Percentiles rank a stretch among this genome's conserved stretches.
Evolutionary conservation across 257 asterid species (phyloP).

Genomic region (Galeopsis tetrahit): DNA sequence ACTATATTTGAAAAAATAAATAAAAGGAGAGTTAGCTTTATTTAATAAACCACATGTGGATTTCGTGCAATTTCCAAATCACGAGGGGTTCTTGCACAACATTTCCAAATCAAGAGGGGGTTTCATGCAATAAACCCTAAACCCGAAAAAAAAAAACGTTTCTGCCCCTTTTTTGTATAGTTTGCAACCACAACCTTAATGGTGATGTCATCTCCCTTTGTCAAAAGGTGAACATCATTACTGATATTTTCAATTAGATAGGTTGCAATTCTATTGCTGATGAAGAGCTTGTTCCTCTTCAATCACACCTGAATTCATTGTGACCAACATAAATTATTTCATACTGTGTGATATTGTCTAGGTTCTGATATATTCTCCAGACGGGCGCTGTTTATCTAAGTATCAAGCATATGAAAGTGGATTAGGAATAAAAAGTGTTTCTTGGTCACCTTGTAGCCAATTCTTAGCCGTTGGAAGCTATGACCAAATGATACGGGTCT

Average conservation of each 20-base stretch:
- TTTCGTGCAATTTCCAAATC: no score
- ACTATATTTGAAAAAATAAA: no score
- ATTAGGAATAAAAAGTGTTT: slow-evolving; percentile 90
- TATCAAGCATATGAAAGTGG: slow-evolving; percentile 99
- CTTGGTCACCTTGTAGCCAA: slow-evolving; percentile 98
- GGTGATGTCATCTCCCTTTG: slow-evolving; percentile 18
- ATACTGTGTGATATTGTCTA: slow-evolving; percentile 39
- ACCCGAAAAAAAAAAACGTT: background rate
- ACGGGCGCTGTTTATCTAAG: slow-evolving; percentile 92
- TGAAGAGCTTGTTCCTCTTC: slow-evolving; percentile 14
- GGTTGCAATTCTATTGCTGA: slow-evolving; percentile 22
- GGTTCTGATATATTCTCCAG: slow-evolving; percentile 95
- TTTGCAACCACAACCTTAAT: background rate
- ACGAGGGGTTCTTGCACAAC: no score
- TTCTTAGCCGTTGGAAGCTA: slow-evolving; percentile 96
- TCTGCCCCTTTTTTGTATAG: background rate
- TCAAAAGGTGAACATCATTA: slow-evolving; percentile 3
- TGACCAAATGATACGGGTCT: slow-evolving; percentile 95
- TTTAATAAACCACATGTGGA: no score
- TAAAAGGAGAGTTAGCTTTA: no score
- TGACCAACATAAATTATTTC: slow-evolving; percentile 27
- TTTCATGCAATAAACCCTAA: no score
- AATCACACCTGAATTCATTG: slow-evolving; percentile 3
- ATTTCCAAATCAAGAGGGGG: no score
- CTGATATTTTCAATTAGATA: slow-evolving; percentile 5